A percentile compares a stretch with the other conserved stretches of the same genome.
These are phyloP conservation scores for Aspergillus sclerotioniger DNA, from an alignment of 495 filamentous ascomycete species.

Conservation along the genomic window DNA sequence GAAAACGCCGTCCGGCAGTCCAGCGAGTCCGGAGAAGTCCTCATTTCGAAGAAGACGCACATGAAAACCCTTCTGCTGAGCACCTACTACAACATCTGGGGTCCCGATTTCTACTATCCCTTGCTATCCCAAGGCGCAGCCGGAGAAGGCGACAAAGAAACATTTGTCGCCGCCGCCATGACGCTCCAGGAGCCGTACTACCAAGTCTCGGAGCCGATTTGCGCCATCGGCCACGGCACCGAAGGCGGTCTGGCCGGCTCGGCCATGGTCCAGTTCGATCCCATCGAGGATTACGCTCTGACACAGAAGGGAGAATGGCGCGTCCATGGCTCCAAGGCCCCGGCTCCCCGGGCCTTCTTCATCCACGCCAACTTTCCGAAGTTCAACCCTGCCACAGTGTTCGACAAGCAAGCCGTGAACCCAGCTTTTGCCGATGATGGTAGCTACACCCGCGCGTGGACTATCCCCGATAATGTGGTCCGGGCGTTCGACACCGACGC, in stretches of 20 bases:
- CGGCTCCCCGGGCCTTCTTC: conserved; percentile 38
- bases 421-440: conserved; percentile 35
- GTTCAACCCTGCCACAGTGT: conserved; percentile 49
- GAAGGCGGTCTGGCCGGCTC: conserved; percentile 38
- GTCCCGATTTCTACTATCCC: conserved; percentile 50
- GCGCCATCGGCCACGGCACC: conserved; percentile 74
- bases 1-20: conserved; percentile 30
- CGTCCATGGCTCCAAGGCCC: conserved; percentile 20
- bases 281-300: conserved; percentile 35
- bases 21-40: conserved; percentile 54
- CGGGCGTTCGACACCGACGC: conserved; percentile 41
- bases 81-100: conserved; percentile 60
- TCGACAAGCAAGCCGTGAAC: conserved; percentile 33
- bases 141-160: conserved; percentile 61
- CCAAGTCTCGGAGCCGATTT: conserved; percentile 71
- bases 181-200: conserved; percentile 45
- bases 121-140: conserved; percentile 51
- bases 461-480: conserved; percentile 37
- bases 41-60: conserved; percentile 51
- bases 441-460: conserved; percentile 43
- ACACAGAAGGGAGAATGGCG: conserved; percentile 22
- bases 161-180: conserved; percentile 49
- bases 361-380: conserved; percentile 52
- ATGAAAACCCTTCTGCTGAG: conserved; percentile 48
- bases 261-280: conserved; percentile 46